phyloP scores from a whole-genome alignment of 805 yeast species.

The Saturnispora dispora region DNA sequence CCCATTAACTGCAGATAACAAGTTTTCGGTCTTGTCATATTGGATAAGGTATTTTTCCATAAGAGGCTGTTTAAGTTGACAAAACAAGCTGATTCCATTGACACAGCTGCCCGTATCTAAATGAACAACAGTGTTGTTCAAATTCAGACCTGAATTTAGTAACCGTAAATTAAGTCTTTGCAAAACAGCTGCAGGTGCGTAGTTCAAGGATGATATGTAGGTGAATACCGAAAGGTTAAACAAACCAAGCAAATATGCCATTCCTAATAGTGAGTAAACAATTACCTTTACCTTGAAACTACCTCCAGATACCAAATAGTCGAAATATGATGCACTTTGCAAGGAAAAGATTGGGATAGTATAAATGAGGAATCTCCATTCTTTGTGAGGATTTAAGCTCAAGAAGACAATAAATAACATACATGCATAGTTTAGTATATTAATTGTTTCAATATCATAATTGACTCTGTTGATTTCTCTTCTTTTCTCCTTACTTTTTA shows the following conservation, averaged over 20 bases:
- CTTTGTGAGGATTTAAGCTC: slow-evolving; percentile 86
- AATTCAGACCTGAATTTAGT: background rate
- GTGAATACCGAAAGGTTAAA: slow-evolving; percentile 42
- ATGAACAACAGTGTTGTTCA: slow-evolving; percentile 40
- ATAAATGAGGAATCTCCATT: slow-evolving; percentile 85
- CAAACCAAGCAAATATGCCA: slow-evolving; percentile 28
- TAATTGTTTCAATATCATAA: slow-evolving; percentile 27
- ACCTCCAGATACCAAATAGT: background rate
- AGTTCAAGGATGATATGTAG: slow-evolving; percentile 60
- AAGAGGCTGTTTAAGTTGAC: slow-evolving; percentile 39
- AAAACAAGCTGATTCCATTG: slow-evolving; percentile 78
- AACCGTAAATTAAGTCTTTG: slow-evolving; percentile 34
- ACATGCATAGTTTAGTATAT: slow-evolving; percentile 42
- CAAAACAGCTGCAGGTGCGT: slow-evolving; percentile 84
- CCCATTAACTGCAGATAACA: slow-evolving; percentile 18
- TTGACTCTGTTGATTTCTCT: slow-evolving; percentile 17
- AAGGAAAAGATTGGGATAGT: slow-evolving; percentile 56
- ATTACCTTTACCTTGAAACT: slow-evolving; percentile 5
- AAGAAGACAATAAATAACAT: slow-evolving; percentile 48
- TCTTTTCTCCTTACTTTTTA: background rate
- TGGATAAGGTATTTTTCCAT: slow-evolving; percentile 19
- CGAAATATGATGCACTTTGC: slow-evolving; percentile 7
- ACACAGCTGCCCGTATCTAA: slow-evolving; percentile 75
- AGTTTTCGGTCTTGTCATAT: slow-evolving; percentile 76
- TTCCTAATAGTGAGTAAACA: slow-evolving; percentile 24